A percentile compares a stretch with the other conserved stretches of the same genome.
Evolutionary conservation across 306 rosid species (phyloP).

Genomic region (Betula pendula): DNA sequence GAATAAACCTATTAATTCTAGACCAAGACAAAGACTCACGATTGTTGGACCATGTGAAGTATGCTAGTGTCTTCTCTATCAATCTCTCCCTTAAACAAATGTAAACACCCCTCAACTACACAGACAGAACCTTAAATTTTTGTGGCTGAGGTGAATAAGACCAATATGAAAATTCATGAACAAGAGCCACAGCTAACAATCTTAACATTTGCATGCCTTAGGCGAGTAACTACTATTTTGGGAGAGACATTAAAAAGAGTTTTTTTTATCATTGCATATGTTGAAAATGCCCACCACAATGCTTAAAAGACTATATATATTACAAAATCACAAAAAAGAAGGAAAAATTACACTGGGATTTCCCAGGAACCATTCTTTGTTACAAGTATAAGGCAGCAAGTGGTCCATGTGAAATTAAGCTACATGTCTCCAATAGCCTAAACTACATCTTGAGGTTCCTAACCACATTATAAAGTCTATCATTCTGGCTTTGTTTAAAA

Average conservation of each 20-base stretch:
- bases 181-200: neutral
- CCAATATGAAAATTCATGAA: neutral
- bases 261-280: neutral
- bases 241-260: neutral
- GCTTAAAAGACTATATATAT: too few species aligned
- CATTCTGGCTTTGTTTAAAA: neutral
- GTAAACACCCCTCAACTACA: neutral
- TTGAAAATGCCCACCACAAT: neutral
- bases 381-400: too few species aligned
- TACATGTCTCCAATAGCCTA: too few species aligned
- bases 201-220: neutral
- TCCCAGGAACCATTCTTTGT: too few species aligned
- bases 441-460: neutral
- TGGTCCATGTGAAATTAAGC: too few species aligned
- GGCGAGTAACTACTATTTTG: neutral
- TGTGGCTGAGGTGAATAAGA: neutral
- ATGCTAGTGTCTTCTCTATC: neutral
- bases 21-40: too few species aligned
- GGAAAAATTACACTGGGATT: too few species aligned
- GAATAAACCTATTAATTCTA: too few species aligned
- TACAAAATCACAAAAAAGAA: too few species aligned
- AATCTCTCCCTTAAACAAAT: neutral
- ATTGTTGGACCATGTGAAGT: too few species aligned
- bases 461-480: neutral
- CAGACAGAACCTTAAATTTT: neutral